phyloP scores from a whole-genome alignment of 2,329 filamentous ascomycete species.

The Diaporthe australafricana region DNA sequence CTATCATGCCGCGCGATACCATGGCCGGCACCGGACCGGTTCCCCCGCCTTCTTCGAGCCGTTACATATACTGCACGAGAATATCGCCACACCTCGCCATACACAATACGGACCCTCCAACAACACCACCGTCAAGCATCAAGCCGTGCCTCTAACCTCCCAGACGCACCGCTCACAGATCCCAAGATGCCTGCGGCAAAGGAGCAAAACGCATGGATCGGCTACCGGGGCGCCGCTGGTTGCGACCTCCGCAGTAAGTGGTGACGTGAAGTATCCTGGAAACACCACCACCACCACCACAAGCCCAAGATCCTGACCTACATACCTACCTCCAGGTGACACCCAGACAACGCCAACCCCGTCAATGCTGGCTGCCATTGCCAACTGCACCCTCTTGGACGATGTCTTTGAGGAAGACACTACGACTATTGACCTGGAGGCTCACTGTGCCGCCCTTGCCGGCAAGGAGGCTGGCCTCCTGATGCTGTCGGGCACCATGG shows the following conservation, averaged over 20 bases:
- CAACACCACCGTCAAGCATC: constrained; percentile 3
- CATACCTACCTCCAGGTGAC: constrained; percentile 53
- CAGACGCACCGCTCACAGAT: not conserved
- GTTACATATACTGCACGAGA: constrained; percentile 17
- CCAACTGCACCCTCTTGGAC: constrained; percentile 80
- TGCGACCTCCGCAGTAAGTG: constrained; percentile 55
- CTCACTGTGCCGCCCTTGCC: constrained; percentile 77
- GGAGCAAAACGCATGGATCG: constrained; percentile 49
- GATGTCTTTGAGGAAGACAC: constrained; percentile 87
- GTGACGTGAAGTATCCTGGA: no score
- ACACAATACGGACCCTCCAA: not conserved
- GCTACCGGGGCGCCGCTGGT: constrained; percentile 51
- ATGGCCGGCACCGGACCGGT: constrained; percentile 29
- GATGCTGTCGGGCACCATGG: constrained; percentile 93
- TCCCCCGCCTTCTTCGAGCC: constrained; percentile 15
- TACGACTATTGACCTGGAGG: constrained; percentile 81
- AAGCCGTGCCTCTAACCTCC: not conserved
- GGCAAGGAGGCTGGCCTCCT: constrained; percentile 83
- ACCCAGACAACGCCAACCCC: constrained; percentile 78
- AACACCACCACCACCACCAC: no score
- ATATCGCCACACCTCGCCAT: not conserved
- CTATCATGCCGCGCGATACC: constrained; percentile 16
- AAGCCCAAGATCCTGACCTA: not conserved
- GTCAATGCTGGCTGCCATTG: constrained; percentile 85
- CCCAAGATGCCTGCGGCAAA: constrained; percentile 34